phyloP scores from a whole-genome alignment of 495 filamentous ascomycete genomes.

The Penicillium simplicissimum region DNA sequence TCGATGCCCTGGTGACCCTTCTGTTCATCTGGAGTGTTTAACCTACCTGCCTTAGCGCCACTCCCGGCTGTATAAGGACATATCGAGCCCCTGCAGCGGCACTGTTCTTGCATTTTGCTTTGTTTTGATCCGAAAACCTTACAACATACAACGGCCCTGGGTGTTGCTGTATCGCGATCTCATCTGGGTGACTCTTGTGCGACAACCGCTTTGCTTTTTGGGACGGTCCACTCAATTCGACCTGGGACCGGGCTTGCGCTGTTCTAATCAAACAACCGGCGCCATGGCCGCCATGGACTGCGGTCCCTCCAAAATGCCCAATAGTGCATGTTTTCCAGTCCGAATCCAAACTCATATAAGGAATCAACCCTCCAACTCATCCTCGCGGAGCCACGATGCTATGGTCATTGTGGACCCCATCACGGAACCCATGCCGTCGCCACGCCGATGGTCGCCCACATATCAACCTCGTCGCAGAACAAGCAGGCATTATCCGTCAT shows the following conservation, averaged over 20 bases:
- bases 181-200: slow-evolving; percentile 27
- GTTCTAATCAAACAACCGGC: slow-evolving; percentile 11
- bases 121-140: slow-evolving; percentile 17
- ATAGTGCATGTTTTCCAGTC: slow-evolving; percentile 24
- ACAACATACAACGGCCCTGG: slow-evolving; percentile 1
- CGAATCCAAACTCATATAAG: slow-evolving; percentile 29
- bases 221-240: slow-evolving; percentile 2
- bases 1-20: slow-evolving; percentile 26
- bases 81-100: slow-evolving; percentile 31
- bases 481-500: slow-evolving; percentile 31
- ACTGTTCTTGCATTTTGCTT: slow-evolving; percentile 4
- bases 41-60: slow-evolving; percentile 18
- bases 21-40: slow-evolving; percentile 18
- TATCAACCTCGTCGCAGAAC: slow-evolving; percentile 29
- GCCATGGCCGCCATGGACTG: slow-evolving; percentile 32
- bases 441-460: slow-evolving; percentile 35
- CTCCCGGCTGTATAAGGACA: slow-evolving; percentile 31
- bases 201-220: slow-evolving; percentile 28
- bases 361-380: slow-evolving; percentile 26
- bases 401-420: slow-evolving; percentile 21
- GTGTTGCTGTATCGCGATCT: slow-evolving; percentile 23
- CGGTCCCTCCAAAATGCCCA: slow-evolving; percentile 22
- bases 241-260: slow-evolving; percentile 7
- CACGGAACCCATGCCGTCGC: slow-evolving; percentile 29
- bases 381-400: slow-evolving; percentile 27